These are phyloP conservation scores for Medicago lupulina DNA, from an alignment of 306 rosid genomes.

Conservation along the genomic window DNA sequence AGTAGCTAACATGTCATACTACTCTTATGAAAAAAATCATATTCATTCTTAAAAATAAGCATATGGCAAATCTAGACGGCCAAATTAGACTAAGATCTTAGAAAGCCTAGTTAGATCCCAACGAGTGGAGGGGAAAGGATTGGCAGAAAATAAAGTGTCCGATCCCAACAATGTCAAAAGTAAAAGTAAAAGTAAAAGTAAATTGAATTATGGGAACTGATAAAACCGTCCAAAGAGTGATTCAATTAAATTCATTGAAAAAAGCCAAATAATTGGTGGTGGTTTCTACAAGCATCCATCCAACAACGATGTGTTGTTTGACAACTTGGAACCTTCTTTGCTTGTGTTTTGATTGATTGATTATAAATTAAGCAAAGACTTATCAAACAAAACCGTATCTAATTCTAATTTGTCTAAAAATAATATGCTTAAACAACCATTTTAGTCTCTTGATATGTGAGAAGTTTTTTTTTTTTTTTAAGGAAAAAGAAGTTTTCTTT, in stretches of 20 bases:
- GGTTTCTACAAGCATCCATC: constrained; percentile 9
- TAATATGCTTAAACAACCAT: no score
- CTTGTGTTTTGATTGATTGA: constrained; percentile 3
- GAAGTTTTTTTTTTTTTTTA: no score
- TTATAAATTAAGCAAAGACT: constrained; percentile 33
- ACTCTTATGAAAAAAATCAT: no score
- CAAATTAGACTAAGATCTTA: no score
- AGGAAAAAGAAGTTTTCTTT: no score
- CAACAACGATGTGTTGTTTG: constrained; percentile 25
- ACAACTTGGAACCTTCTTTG: constrained; percentile 33
- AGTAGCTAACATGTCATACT: no score
- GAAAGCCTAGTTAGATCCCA: no score
- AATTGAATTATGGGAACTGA: not conserved
- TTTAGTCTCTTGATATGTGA: no score
- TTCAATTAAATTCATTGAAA: constrained; percentile 20
- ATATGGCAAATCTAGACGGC: no score
- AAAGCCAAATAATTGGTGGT: constrained; percentile 35
- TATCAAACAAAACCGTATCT: constrained; percentile 38
- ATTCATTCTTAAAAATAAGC: no score
- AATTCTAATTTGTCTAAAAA: no score
- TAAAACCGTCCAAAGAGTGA: constrained; percentile 27
- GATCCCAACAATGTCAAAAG: constrained; percentile 22
- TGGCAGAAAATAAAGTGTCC: not conserved
- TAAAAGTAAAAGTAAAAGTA: not conserved
- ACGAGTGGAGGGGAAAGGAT: not conserved